Evolutionary conservation across 805 yeast species (phyloP).

Genomic region (Starmerella apicola): DNA sequence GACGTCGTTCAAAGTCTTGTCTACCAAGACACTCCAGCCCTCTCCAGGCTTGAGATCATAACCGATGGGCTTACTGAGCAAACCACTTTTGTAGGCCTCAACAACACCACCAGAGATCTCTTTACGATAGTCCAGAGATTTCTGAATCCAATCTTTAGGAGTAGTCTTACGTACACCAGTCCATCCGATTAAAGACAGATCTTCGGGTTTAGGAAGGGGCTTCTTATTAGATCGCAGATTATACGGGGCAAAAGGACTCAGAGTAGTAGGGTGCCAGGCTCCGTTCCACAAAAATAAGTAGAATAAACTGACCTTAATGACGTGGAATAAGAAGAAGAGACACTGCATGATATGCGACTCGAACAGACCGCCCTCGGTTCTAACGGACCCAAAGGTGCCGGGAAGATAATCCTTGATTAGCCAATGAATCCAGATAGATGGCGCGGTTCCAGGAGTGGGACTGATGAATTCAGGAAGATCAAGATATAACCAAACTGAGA

Average conservation of each 20-base stretch:
- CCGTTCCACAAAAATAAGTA: conserved; percentile 56
- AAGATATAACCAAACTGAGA: conserved; percentile 68
- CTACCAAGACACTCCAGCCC: conserved; percentile 41
- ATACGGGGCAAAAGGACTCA: conserved; percentile 30
- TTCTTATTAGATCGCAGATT: conserved; percentile 16
- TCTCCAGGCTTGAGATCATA: conserved; percentile 59
- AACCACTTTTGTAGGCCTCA: conserved; percentile 62
- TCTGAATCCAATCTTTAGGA: conserved; percentile 55
- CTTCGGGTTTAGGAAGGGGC: conserved; percentile 33
- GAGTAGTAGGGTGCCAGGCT: conserved; percentile 58
- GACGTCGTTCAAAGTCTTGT: conserved; percentile 1
- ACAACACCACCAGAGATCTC: conserved; percentile 56
- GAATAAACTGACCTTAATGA: conserved; percentile 45
- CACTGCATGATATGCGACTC: conserved; percentile 42
- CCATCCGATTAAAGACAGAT: conserved; percentile 70
- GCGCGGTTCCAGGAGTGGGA: conserved; percentile 85
- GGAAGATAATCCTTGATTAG: conserved; percentile 25
- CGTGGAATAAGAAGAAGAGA: conserved; percentile 67
- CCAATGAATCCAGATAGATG: conserved; percentile 46
- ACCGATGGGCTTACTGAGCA: conserved; percentile 49
- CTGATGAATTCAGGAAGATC: conserved; percentile 81
- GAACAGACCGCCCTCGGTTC: conserved; percentile 36
- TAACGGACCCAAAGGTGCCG: conserved; percentile 29
- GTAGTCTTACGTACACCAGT: conserved; percentile 77
- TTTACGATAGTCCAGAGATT: conserved; percentile 51